Evolutionary conservation across 163 green algal genomes (phyloP).

Genomic region (Scenedesmus sp.): DNA sequence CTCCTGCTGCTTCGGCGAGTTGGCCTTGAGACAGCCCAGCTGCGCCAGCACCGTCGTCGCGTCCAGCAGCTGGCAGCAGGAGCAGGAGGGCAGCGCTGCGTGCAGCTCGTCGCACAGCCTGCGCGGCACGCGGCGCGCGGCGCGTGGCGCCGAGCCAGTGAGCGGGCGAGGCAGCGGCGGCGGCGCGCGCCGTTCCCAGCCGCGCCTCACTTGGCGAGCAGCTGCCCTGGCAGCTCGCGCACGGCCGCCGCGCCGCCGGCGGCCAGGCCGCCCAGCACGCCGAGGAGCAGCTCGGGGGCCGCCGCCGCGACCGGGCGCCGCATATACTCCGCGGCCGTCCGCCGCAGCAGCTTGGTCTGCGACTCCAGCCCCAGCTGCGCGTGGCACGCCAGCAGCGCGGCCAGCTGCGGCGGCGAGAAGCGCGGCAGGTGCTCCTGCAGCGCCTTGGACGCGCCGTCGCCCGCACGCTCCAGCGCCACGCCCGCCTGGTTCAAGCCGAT

Average conservation of each 20-base stretch:
- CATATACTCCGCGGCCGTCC: constrained; percentile 26
- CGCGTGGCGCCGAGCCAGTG: too few relatives aligned
- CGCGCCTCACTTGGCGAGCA: constrained; percentile 31
- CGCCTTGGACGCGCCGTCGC: not conserved
- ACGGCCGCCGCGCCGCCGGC: not conserved
- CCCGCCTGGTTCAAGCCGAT: constrained; percentile 15
- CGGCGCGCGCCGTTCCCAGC: too few relatives aligned
- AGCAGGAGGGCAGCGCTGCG: not conserved
- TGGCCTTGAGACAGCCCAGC: constrained; percentile 27
- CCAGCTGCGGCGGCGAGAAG: constrained; percentile 18
- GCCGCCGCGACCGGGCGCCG: not conserved
- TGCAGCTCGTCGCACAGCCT: constrained; percentile 38
- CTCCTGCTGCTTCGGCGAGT: constrained; percentile 31
- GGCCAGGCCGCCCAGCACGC: constrained; percentile 19
- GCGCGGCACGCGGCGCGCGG: too few relatives aligned
- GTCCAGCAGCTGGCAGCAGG: constrained; percentile 1
- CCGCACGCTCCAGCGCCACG: not conserved
- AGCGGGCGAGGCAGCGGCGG: not conserved
- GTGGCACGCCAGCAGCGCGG: constrained; percentile 27
- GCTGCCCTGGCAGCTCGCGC: constrained; percentile 22
- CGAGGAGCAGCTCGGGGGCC: constrained; percentile 9
- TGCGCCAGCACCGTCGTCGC: constrained; percentile 1
- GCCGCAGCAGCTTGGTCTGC: constrained; percentile 23
- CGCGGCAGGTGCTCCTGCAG: constrained; percentile 14
- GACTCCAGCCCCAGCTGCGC: constrained; percentile 8